These are phyloP conservation scores for Tuber magnatum DNA, from an alignment of 495 filamentous ascomycete species.

Conservation along the genomic window DNA sequence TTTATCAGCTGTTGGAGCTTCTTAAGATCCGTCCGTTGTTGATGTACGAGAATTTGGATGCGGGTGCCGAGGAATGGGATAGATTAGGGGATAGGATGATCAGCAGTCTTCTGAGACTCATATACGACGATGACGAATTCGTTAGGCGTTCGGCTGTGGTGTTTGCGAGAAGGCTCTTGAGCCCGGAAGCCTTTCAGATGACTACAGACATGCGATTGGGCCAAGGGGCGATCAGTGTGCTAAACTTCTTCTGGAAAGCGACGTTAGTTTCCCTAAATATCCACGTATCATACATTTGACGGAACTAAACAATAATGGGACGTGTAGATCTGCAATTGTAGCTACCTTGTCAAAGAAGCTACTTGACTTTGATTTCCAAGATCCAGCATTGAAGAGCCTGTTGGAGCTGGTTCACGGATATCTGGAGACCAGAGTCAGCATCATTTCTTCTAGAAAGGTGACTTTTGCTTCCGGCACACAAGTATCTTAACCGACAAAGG, in stretches of 20 bases:
- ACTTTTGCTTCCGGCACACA: background rate
- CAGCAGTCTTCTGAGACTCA: constrained; percentile 34
- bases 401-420: constrained; percentile 40
- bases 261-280: constrained; percentile 21
- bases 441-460: constrained; percentile 34
- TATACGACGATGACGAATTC: constrained; percentile 40
- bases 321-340: constrained; percentile 32
- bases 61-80: constrained; percentile 25
- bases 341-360: constrained; percentile 38
- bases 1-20: constrained; percentile 39
- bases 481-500: background rate
- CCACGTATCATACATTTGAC: background rate
- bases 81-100: constrained; percentile 33
- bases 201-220: constrained; percentile 15
- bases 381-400: constrained; percentile 38
- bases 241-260: constrained; percentile 39
- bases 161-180: constrained; percentile 34
- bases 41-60: constrained; percentile 36
- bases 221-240: constrained; percentile 26
- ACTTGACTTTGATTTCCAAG: constrained; percentile 38
- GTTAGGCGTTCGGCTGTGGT: constrained; percentile 36
- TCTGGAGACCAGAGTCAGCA: constrained; percentile 37
- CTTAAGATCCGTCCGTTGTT: constrained; percentile 38
- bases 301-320: background rate
- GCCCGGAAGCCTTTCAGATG: constrained; percentile 37